phyloP scores from a whole-genome alignment of 176 grass and related monocot species.

The Eleusine coracana region DNA sequence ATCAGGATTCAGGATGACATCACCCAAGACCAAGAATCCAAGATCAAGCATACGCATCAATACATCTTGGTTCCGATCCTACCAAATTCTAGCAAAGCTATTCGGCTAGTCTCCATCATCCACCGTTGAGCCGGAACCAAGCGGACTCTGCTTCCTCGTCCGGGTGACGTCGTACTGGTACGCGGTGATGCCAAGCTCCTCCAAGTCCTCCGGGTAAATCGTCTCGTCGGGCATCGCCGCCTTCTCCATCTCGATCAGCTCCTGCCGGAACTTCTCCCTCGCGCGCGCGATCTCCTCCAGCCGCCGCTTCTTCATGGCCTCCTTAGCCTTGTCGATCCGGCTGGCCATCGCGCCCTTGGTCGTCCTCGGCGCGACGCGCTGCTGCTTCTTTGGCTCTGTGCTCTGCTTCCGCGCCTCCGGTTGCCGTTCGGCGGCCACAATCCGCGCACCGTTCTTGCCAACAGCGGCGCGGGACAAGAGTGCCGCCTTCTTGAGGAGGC shows the following conservation, averaged over 20 bases:
- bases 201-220: conserved; percentile 28
- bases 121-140: background rate
- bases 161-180: conserved; percentile 28
- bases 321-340: background rate
- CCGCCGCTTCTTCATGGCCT: background rate
- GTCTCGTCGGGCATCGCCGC: conserved; percentile 2
- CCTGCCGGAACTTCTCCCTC: conserved; percentile 21
- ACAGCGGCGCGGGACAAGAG: too few relatives aligned
- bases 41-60: background rate
- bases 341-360: background rate
- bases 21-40: background rate
- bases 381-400: background rate
- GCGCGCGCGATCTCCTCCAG: background rate
- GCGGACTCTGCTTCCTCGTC: background rate
- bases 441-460: background rate
- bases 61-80: background rate
- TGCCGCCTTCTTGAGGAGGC: too few relatives aligned
- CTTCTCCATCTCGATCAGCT: conserved; percentile 12
- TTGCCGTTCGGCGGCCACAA: too few relatives aligned
- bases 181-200: conserved; percentile 17
- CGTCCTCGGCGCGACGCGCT: background rate
- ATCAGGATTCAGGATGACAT: background rate
- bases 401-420: background rate
- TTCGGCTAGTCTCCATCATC: background rate
- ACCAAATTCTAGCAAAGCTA: background rate